Conservation (phyloP, 106 monocot species). For the Dactylorhiza incarnata region DNA sequence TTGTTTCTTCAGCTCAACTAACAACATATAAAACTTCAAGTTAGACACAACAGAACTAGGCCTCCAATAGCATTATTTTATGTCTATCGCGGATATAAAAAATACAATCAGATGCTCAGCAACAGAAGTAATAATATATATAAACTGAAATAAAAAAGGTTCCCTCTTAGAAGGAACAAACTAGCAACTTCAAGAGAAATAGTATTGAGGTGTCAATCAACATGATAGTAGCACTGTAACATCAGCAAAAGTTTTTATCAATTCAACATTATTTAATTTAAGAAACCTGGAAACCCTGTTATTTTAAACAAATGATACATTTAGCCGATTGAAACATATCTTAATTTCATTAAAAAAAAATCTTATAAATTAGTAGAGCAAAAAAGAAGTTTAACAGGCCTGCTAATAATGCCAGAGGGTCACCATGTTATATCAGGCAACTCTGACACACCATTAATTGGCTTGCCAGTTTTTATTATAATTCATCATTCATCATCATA, state of each 20-base stretch:
- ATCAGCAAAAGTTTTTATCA: background rate
- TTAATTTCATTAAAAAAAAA: background rate
- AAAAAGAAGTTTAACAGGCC: background rate
- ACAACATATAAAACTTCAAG: constrained; percentile 8
- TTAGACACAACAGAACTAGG: background rate
- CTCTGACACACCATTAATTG: background rate
- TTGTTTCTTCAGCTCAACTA: constrained; percentile 89
- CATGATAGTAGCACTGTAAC: background rate
- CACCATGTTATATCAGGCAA: background rate
- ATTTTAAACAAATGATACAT: background rate
- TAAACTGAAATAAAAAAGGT: background rate
- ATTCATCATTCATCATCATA: background rate
- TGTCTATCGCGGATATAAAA: background rate
- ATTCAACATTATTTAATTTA: background rate
- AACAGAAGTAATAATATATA: background rate
- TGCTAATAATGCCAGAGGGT: background rate
- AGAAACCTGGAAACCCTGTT: constrained; percentile 1
- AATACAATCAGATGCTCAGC: background rate
- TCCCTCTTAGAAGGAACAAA: background rate
- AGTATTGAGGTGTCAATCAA: background rate
- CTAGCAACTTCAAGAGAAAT: background rate
- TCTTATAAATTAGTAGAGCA: background rate
- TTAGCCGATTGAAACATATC: background rate
- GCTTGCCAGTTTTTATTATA: background rate
- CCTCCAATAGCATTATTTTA: constrained; percentile 1